Base-by-base conservation (phyloP, 129 eudicot species). In the Ambrosia artemisiifolia region DNA sequence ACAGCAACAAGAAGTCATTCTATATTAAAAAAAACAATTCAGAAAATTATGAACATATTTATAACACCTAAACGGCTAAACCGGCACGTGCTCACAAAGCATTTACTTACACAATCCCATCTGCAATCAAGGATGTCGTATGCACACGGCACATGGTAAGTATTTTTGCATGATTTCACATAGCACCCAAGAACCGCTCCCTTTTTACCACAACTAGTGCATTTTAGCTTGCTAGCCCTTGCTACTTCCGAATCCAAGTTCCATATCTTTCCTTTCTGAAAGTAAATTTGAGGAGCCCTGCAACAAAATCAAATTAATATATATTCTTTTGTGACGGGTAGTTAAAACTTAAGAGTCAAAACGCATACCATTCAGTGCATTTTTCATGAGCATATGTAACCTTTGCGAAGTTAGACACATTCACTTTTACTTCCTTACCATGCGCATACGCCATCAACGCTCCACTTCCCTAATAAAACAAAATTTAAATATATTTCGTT, bases 171-270 rank as follows among this genome's bases (percentile, higher is more conserved):
- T 30, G 91, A 72, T 63, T 69, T 84, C 67, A 70, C 78, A 73
- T 38, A 86, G 82, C 99, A 94, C 43, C 99, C 99, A 75, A 94
- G 96, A 53, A 80, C 97, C 14, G 97, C 99, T 79, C 99, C 99
- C 67, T 86, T 90, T 72, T 76, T 73, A 38, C 91, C 91, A 77
- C 99, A 94, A 12, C 69, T 48, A 63, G 72, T 69, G 71, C 99
- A 94, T 71, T 90, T 94, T 56, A 94, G 93, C 74, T 90, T 94
- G 42, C 83, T 81, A 56, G 91, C 90, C 79, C 99, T 85, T 32
- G 89, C 86, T 16, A 94, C 70, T 71, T 94, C 99, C 17, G 83
- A 66, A 69, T 90, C 90, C 72, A 94, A 88, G 55, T 94, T 90
- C 71, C 71, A 82, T n/a, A 92, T 78, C 0, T 33, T 34, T 30